phyloP scores from a whole-genome alignment of 148 eudicot species.

The Cornus florida region DNA sequence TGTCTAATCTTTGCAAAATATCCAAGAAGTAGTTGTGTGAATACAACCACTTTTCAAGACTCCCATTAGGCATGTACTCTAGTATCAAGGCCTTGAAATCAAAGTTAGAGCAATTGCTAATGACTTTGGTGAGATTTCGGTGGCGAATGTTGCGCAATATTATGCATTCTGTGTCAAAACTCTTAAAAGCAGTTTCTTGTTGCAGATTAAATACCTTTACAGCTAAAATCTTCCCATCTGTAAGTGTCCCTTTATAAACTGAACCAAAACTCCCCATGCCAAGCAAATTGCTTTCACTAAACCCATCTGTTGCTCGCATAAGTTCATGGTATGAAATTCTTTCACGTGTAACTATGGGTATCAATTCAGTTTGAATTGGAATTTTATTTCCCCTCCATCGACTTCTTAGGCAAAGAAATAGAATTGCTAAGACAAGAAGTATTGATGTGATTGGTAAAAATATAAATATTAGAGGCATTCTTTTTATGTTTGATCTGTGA shows the following conservation, averaged over 20 bases:
- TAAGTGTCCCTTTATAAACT: not conserved
- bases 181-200: not conserved
- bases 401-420: not conserved
- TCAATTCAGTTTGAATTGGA: not conserved
- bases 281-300: not conserved
- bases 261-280: not conserved
- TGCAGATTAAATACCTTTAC: not conserved
- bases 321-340: not conserved
- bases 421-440: not conserved
- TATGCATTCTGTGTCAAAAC: slow-evolving; percentile 5
- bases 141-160: not conserved
- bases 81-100: not conserved
- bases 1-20: not conserved
- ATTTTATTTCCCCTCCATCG: not conserved
- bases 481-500: not conserved
- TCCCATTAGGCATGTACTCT: slow-evolving; percentile 7
- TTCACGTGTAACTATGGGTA: not conserved
- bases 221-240: not conserved
- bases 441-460: not conserved
- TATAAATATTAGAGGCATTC: not conserved
- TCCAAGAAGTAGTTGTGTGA: not conserved
- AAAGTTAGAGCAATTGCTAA: not conserved
- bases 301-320: not conserved
- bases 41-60: slow-evolving; percentile 6
- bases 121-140: not conserved